A percentile compares a stretch with the other conserved stretches of the same genome.
phyloP scores from a whole-genome alignment of 2,329 filamentous ascomycete genomes.

The Botryotinia globosa region DNA sequence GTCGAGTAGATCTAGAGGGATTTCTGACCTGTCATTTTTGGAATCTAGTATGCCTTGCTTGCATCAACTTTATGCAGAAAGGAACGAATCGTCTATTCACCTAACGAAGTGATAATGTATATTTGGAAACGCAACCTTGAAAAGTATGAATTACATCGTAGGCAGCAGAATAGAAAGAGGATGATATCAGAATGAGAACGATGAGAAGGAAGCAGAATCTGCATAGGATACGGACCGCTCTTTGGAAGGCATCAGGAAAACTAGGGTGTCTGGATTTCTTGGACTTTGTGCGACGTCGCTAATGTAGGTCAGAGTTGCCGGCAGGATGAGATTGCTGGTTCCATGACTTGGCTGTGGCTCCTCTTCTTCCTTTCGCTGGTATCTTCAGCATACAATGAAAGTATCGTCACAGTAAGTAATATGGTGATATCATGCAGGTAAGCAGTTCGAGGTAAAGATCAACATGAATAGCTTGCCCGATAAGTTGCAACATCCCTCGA shows the following conservation, averaged over 20 bases:
- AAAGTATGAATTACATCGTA: neutral
- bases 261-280: conserved; percentile 8
- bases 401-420: neutral
- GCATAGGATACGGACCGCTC: conserved; percentile 16
- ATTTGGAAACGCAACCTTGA: conserved; percentile 13
- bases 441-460: conserved; percentile 7
- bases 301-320: conserved; percentile 5
- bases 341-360: conserved; percentile 9
- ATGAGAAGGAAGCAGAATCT: conserved; percentile 4
- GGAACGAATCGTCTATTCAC: neutral
- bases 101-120: neutral
- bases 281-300: conserved; percentile 3
- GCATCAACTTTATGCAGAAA: conserved; percentile 16
- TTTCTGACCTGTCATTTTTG: conserved; percentile 19
- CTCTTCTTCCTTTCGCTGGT: conserved; percentile 9
- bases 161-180: conserved; percentile 18
- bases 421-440: neutral
- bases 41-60: conserved; percentile 13
- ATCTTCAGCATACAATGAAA: neutral
- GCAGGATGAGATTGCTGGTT: conserved; percentile 15
- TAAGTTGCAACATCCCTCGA: neutral
- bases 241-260: neutral
- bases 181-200: neutral
- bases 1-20: conserved; percentile 10
- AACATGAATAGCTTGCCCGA: conserved; percentile 5